Percentiles rank a stretch among this genome's conserved stretches.
phyloP scores from a whole-genome alignment of 306 rosid species.

The Cyamopsis tetragonoloba region DNA sequence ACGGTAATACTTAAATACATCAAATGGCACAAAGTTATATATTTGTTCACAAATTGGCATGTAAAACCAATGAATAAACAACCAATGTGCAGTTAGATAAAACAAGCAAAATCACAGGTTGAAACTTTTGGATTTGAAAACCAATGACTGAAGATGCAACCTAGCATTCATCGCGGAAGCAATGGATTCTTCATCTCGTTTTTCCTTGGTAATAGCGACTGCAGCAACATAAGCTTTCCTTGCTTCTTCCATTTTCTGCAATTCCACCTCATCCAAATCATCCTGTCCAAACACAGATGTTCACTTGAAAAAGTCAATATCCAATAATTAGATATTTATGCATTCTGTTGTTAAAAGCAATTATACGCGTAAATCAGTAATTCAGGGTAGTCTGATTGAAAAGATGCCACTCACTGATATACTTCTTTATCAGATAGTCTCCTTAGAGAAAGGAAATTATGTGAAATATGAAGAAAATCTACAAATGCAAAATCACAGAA shows the following conservation, averaged over 20 bases:
- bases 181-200: slow-evolving; percentile 79
- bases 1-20: neutral
- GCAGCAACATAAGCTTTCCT: slow-evolving; percentile 70
- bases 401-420: neutral
- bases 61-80: too few species aligned
- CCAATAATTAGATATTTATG: neutral
- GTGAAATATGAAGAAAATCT: slow-evolving; percentile 7
- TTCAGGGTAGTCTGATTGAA: neutral
- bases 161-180: slow-evolving; percentile 73
- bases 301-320: neutral
- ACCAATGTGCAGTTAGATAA: neutral
- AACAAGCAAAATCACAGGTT: slow-evolving; percentile 17
- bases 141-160: slow-evolving; percentile 56
- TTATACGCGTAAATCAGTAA: neutral
- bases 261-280: slow-evolving; percentile 65
- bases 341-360: slow-evolving; percentile 13
- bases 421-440: slow-evolving; percentile 1
- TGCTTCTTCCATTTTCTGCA: slow-evolving; percentile 78
- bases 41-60: slow-evolving; percentile 16
- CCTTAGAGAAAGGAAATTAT: neutral
- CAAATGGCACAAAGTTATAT: neutral
- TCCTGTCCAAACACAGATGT: slow-evolving; percentile 48
- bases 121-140: slow-evolving; percentile 41
- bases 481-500: neutral
- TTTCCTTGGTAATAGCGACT: slow-evolving; percentile 61